A percentile compares a stretch with the other conserved stretches of the same genome.
Conservation (phyloP, 129 eudicot genomes). For the Pseudognaphalium luteoalbum region DNA sequence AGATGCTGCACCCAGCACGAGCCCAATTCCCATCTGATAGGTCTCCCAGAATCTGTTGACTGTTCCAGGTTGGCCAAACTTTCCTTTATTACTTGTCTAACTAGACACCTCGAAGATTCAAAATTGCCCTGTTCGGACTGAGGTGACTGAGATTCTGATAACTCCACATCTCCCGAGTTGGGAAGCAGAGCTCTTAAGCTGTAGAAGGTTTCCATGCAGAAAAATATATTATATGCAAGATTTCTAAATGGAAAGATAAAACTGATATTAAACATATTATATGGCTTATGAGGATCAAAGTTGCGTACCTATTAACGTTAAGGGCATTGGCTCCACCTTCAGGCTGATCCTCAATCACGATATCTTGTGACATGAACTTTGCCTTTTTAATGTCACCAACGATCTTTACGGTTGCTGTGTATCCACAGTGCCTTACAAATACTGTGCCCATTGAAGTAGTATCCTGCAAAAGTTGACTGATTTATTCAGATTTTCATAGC, state of each 20-base stretch:
- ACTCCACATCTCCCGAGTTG: constrained; percentile 43
- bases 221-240: not conserved
- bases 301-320: constrained; percentile 75
- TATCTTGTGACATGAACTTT: constrained; percentile 51
- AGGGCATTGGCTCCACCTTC: constrained; percentile 99
- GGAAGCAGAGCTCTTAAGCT: constrained; percentile 83
- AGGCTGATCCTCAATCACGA: constrained; percentile 85
- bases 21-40: constrained; percentile 97
- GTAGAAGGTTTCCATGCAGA: constrained; percentile 29
- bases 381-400: constrained; percentile 73
- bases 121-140: constrained; percentile 40
- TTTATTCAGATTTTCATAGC: constrained; percentile 16
- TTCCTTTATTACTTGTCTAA: constrained; percentile 53
- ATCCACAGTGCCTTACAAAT: constrained; percentile 79
- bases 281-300: constrained; percentile 1
- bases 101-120: constrained; percentile 54
- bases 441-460: constrained; percentile 71
- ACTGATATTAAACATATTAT: not conserved
- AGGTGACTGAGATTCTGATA: constrained; percentile 50
- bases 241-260: not conserved
- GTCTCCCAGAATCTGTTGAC: constrained; percentile 40
- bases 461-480: constrained; percentile 58
- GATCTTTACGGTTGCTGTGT: constrained; percentile 74
- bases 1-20: constrained; percentile 97
- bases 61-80: constrained; percentile 58